Conservation (phyloP, 371 early-diverging fungal genomes). For the Catenaria anguillulae region DNA sequence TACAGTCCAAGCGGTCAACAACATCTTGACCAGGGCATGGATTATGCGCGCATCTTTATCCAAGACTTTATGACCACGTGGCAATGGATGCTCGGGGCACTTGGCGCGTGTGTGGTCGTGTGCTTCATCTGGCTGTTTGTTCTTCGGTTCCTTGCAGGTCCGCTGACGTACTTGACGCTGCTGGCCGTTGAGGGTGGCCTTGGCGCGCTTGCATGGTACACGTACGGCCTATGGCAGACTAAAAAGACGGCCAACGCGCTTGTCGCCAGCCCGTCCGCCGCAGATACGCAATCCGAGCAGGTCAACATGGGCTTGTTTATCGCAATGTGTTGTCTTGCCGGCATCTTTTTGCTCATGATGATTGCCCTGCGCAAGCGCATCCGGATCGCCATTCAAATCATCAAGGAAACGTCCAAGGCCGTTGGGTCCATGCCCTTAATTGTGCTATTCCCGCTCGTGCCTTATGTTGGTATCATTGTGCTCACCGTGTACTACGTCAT, state of each 20-base stretch:
- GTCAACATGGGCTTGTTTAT: constrained; percentile 10
- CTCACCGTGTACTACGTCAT: constrained; percentile 8
- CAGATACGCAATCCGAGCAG: background rate
- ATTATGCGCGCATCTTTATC: background rate
- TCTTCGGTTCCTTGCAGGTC: constrained; percentile 7
- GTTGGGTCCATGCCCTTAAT: constrained; percentile 11
- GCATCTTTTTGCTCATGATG: constrained; percentile 15
- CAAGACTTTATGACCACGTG: constrained; percentile 8
- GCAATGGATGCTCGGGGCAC: constrained; percentile 8
- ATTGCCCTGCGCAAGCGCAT: constrained; percentile 23
- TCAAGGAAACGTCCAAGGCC: constrained; percentile 18
- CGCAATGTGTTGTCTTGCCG: constrained; percentile 1
- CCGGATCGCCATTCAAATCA: constrained; percentile 23
- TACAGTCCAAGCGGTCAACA: too few relatives aligned
- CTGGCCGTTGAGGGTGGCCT: constrained; percentile 6
- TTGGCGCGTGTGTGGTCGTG: constrained; percentile 7
- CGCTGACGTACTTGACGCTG: constrained; percentile 9
- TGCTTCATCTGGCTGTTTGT: constrained; percentile 12
- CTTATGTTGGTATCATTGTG: constrained; percentile 4
- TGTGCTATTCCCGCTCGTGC: constrained; percentile 10
- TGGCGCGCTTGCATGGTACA: constrained; percentile 7
- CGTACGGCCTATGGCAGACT: constrained; percentile 9
- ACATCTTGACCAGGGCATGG: background rate
- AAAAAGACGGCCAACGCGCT: background rate
- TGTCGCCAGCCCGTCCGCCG: background rate